phyloP scores from a whole-genome alignment of 2,329 filamentous ascomycete species.

The Fusarium sp. region DNA sequence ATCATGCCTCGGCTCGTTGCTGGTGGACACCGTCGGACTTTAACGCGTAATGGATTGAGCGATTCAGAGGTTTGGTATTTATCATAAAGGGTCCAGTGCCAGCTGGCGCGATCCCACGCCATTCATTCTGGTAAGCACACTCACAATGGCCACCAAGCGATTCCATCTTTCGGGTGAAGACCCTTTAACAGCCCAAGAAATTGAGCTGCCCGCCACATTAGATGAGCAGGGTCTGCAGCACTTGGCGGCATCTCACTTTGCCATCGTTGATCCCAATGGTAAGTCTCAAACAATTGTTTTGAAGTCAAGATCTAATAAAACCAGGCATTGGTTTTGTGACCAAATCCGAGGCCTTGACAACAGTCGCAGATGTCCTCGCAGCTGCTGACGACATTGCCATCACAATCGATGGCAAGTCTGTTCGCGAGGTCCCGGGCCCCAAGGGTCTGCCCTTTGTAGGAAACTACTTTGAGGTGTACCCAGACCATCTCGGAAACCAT shows the following conservation, averaged over 20 bases:
- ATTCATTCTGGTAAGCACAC: not conserved
- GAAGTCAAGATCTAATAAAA: slow-evolving; percentile 1
- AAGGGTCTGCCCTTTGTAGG: slow-evolving; percentile 65
- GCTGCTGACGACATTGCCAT: slow-evolving; percentile 56
- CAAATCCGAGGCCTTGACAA: slow-evolving; percentile 51
- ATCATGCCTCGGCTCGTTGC: slow-evolving; percentile 11
- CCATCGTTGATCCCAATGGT: slow-evolving; percentile 61
- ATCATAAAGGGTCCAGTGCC: slow-evolving; percentile 31
- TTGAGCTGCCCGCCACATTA: slow-evolving; percentile 55
- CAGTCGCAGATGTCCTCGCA: slow-evolving; percentile 55
- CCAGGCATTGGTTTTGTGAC: slow-evolving; percentile 58
- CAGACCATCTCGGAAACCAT: slow-evolving; percentile 72
- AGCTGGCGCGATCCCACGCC: not conserved
- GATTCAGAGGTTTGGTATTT: not conserved
- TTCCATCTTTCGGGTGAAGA: slow-evolving; percentile 62
- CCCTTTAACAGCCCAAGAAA: slow-evolving; percentile 53
- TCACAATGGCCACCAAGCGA: slow-evolving; percentile 54
- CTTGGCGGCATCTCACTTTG: slow-evolving; percentile 60
- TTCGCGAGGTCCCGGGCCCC: slow-evolving; percentile 67
- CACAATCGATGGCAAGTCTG: slow-evolving; percentile 64
- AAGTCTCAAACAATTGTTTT: not conserved
- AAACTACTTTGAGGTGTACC: slow-evolving; percentile 69
- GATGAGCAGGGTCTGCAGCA: slow-evolving; percentile 58
- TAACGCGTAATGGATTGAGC: too few relatives aligned
- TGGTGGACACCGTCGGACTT: not conserved